Percentiles rank a stretch among this genome's conserved stretches.
Evolutionary conservation across 2,329 filamentous ascomycete genomes (phyloP).

Genomic region (Aspergillus versicolor): DNA sequence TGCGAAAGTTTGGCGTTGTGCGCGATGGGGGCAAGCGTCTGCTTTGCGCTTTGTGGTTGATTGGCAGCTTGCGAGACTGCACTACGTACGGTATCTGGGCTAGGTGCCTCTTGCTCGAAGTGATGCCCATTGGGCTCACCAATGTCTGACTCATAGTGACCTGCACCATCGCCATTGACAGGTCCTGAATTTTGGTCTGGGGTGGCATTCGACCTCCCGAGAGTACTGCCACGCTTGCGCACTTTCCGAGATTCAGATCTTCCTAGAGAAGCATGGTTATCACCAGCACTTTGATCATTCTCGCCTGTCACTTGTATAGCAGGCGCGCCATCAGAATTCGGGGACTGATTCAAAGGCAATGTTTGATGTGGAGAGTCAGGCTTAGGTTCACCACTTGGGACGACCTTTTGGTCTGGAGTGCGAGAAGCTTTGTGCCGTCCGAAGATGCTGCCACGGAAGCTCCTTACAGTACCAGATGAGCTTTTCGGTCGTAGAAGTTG

Average conservation of each 20-base stretch:
- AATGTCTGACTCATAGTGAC: background rate
- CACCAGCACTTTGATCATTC: conserved; percentile 33
- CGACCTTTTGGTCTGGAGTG: conserved; percentile 46
- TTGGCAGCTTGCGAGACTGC: conserved; percentile 8
- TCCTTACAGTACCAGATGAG: conserved; percentile 69
- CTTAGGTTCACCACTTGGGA: conserved; percentile 31
- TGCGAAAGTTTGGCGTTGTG: conserved; percentile 40
- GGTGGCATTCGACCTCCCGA: conserved; percentile 26
- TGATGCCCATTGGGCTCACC: background rate
- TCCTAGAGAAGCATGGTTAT: conserved; percentile 27
- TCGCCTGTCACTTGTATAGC: conserved; percentile 76
- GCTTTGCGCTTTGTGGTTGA: conserved; percentile 29
- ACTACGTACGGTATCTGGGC: background rate
- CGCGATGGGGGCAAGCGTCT: conserved; percentile 31
- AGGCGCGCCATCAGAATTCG: conserved; percentile 55
- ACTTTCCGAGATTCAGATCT: conserved; percentile 35
- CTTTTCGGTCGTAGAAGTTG: conserved; percentile 63
- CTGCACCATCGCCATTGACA: conserved; percentile 21
- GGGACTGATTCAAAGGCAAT: background rate
- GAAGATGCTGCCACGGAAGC: conserved; percentile 74
- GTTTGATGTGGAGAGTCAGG: conserved; percentile 20
- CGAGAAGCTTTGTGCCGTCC: conserved; percentile 57
- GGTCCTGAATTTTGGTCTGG: conserved; percentile 23
- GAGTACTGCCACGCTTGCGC: conserved; percentile 33
- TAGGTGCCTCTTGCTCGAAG: background rate